These are phyloP conservation scores for Rosellinia necatrix DNA, from an alignment of 2,329 filamentous ascomycete genomes.

Conservation along the genomic window DNA sequence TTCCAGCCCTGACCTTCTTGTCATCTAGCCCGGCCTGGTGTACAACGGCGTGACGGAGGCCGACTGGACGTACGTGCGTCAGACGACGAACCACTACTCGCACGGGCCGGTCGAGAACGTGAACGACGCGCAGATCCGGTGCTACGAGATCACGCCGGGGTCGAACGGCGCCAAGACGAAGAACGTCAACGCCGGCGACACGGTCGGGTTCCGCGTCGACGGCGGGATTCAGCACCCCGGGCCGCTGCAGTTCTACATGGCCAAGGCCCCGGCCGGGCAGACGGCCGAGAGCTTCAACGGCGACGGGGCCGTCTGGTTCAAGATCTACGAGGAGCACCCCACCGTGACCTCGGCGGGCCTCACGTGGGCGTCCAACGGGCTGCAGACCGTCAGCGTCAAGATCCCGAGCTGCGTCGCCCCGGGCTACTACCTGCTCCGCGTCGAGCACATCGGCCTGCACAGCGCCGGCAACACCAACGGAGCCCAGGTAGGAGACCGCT, in stretches of 20 bases:
- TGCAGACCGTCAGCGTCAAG: constrained; percentile 33
- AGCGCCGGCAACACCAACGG: constrained; percentile 35
- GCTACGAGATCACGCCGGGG: constrained; percentile 40
- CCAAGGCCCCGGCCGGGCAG: constrained; percentile 34
- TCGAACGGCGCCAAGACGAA: constrained; percentile 40
- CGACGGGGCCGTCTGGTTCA: constrained; percentile 39
- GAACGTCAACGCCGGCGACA: constrained; percentile 43
- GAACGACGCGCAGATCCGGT: constrained; percentile 41
- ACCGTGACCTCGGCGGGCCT: constrained; percentile 28
- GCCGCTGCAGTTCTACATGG: constrained; percentile 39
- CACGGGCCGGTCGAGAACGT: constrained; percentile 44
- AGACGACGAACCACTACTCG: constrained; percentile 46
- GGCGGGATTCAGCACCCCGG: constrained; percentile 38
- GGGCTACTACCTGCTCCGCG: constrained; percentile 43
- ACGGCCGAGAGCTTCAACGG: constrained; percentile 37
- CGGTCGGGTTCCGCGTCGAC: constrained; percentile 43
- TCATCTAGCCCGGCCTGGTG: constrained; percentile 31
- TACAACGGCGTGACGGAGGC: constrained; percentile 33
- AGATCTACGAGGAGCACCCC: constrained; percentile 39
- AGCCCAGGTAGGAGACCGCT: constrained; percentile 35
- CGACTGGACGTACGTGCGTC: constrained; percentile 43
- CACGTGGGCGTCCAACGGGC: constrained; percentile 29
- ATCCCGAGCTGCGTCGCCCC: constrained; percentile 40
- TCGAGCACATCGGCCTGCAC: constrained; percentile 43
- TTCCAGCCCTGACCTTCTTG: constrained; percentile 1